A percentile compares a stretch with the other conserved stretches of the same genome.
Evolutionary conservation across 139 green algal genomes (phyloP).

Genomic region (Eudorina sp.): DNA sequence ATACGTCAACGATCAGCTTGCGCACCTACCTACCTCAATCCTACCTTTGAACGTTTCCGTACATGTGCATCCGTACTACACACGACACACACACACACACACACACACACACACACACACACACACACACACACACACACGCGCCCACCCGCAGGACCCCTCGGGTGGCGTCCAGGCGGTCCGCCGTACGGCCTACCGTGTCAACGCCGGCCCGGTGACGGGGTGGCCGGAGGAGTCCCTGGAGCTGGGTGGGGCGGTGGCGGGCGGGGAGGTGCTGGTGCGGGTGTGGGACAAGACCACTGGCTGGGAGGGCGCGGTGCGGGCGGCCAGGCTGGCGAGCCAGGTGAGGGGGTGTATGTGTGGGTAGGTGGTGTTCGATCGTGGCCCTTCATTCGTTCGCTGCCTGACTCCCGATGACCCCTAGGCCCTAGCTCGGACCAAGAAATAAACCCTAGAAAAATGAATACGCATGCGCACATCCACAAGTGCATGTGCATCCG

Average conservation of each 20-base stretch:
- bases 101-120: no score
- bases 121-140: no score
- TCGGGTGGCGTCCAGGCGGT: neutral
- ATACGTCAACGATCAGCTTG: no score
- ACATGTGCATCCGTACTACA: neutral
- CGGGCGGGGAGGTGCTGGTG: conserved; percentile 16
- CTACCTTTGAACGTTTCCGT: neutral
- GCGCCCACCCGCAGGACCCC: conserved; percentile 1
- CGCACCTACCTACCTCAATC: no score
- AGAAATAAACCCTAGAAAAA: no score
- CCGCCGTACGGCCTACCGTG: neutral
- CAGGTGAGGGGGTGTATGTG: neutral
- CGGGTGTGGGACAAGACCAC: conserved; percentile 29
- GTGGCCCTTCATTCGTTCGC: neutral
- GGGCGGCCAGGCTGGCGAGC: neutral
- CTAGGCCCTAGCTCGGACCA: neutral
- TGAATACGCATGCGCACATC: no score
- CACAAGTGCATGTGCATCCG: neutral
- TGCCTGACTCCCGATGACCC: neutral
- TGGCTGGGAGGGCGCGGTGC: neutral
- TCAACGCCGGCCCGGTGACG: conserved; percentile 17
- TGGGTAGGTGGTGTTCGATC: neutral
- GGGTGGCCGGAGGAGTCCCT: neutral
- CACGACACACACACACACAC: neutral
- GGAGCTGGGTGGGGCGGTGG: neutral